Conservation (phyloP, 768 basidiomycete species). For the Suillus luteus region DNA sequence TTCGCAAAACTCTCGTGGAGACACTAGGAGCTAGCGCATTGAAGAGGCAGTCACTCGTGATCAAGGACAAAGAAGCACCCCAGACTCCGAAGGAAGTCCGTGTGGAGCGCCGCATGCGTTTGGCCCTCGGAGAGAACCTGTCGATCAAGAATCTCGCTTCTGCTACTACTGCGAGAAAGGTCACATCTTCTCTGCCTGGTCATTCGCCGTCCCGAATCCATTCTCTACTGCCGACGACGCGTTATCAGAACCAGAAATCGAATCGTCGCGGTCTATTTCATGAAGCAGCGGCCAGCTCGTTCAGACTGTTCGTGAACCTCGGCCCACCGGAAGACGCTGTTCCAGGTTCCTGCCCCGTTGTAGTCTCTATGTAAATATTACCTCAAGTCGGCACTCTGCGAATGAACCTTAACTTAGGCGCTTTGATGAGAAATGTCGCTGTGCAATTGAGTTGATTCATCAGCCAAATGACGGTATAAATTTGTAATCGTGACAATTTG, state of each 20-base stretch:
- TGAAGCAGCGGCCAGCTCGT: constrained; percentile 16
- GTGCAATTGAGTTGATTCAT: neutral
- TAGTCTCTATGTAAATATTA: neutral
- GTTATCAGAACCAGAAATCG: constrained; percentile 16
- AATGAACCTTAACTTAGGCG: neutral
- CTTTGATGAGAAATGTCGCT: neutral
- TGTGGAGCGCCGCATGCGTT: constrained; percentile 12
- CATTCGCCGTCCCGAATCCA: neutral
- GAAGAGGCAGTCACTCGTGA: constrained; percentile 18
- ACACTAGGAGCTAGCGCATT: constrained; percentile 2
- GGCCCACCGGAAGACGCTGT: neutral
- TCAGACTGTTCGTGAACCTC: constrained; percentile 19
- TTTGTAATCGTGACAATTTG: neutral
- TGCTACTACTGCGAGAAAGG: constrained; percentile 14
- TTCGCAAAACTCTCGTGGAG: constrained; percentile 11
- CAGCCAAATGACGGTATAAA: neutral
- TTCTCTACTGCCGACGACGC: constrained; percentile 1
- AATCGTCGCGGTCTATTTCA: constrained; percentile 18
- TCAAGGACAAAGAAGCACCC: neutral
- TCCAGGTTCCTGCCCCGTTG: neutral
- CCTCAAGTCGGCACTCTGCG: neutral
- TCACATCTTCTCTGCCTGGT: neutral
- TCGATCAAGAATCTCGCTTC: constrained; percentile 21
- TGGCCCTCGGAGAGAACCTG: constrained; percentile 20
- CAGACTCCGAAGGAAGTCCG: constrained; percentile 18